A percentile compares a stretch with the other conserved stretches of the same genome.
These are phyloP conservation scores for Erythrobasidium hasegawianum DNA, from an alignment of 1,284 basidiomycete species.

Conservation along the genomic window DNA sequence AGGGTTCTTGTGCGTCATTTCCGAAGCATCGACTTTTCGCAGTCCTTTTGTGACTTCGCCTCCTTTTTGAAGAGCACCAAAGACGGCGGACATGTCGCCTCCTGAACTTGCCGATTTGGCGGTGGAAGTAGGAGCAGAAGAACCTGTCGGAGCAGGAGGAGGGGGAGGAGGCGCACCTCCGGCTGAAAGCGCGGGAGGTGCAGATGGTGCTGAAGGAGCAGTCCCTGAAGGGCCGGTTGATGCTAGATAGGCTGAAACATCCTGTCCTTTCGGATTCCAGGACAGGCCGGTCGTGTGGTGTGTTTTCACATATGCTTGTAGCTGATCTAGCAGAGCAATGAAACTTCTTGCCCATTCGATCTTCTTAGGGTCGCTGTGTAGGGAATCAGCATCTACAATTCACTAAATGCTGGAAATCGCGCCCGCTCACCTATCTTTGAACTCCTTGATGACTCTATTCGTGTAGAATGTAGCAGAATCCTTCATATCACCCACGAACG, in stretches of 20 bases:
- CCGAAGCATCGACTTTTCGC: slow-evolving; percentile 88
- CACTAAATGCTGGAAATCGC: no score
- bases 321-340: slow-evolving; percentile 66
- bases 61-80: slow-evolving; percentile 86
- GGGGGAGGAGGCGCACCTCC: slow-evolving; percentile 50
- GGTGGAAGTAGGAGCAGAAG: slow-evolving; percentile 54
- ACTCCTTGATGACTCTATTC: slow-evolving; percentile 87
- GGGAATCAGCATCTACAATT: no score
- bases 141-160: slow-evolving; percentile 59
- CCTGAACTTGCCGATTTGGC: slow-evolving; percentile 43
- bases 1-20: slow-evolving; percentile 99
- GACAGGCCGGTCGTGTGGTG: slow-evolving; percentile 79
- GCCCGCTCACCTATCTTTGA: slow-evolving; percentile 75
- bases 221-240: slow-evolving; percentile 51
- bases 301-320: slow-evolving; percentile 79
- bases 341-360: slow-evolving; percentile 82
- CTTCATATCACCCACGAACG: slow-evolving; percentile 78
- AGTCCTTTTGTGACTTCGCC: slow-evolving; percentile 83
- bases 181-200: slow-evolving; percentile 44
- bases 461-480: slow-evolving; percentile 86
- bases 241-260: slow-evolving; percentile 41
- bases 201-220: slow-evolving; percentile 45
- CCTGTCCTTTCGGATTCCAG: slow-evolving; percentile 72
- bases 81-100: slow-evolving; percentile 76
- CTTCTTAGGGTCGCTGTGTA: slow-evolving; percentile 79